Percentiles rank a stretch among this genome's conserved stretches.
Evolutionary conservation across 257 asterid species (phyloP).

Genomic region (Nicotiana attenuata): DNA sequence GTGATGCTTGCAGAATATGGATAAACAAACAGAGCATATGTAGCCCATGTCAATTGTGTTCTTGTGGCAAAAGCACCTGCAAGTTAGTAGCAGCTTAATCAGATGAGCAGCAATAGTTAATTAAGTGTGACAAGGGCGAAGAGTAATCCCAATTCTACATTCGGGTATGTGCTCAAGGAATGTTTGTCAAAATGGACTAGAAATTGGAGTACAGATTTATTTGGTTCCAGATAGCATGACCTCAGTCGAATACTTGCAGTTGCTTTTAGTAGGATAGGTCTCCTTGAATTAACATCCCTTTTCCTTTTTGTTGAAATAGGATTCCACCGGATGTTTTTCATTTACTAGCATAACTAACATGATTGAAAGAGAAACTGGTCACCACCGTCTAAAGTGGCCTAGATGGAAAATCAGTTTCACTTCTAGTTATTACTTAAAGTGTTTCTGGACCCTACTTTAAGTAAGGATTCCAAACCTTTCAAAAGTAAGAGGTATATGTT

Average conservation of each 20-base stretch:
- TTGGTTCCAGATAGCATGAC: background rate
- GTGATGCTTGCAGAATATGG: conserved; percentile 90
- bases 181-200: background rate
- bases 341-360: background rate
- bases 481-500: no score
- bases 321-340: background rate
- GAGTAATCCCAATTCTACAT: background rate
- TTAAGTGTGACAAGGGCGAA: background rate
- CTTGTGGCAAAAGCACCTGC: conserved; percentile 96
- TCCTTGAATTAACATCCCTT: background rate
- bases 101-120: background rate
- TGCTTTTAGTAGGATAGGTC: background rate
- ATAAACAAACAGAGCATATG: conserved; percentile 89
- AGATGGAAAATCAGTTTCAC: no score
- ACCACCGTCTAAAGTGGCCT: background rate
- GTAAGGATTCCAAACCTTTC: no score
- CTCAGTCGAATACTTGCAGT: background rate
- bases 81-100: conserved; percentile 8
- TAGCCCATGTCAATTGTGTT: conserved; percentile 87
- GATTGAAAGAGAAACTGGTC: background rate
- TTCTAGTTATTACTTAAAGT: no score
- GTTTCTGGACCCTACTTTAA: no score
- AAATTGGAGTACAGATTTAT: conserved; percentile 1
- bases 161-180: background rate
- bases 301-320: background rate